These are phyloP conservation scores for Exophiala sp. DNA, from an alignment of 2,329 filamentous ascomycete genomes.

Conservation along the genomic window DNA sequence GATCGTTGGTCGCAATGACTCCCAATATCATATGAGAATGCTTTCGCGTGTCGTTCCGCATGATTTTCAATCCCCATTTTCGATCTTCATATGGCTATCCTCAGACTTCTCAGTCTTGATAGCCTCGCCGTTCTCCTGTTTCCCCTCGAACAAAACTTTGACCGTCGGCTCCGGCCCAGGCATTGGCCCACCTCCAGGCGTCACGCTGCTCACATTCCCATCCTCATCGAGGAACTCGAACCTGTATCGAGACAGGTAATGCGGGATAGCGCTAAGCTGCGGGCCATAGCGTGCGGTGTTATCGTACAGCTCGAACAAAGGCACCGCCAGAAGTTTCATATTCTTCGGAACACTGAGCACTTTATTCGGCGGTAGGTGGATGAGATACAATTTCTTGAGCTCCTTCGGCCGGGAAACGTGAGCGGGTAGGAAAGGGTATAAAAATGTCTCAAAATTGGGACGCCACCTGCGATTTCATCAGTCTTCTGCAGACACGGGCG, in stretches of 20 bases:
- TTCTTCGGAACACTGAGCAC: slow-evolving; percentile 97
- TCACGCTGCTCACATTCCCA: slow-evolving; percentile 79
- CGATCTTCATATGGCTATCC: slow-evolving; percentile 7
- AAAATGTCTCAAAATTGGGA: slow-evolving; percentile 98
- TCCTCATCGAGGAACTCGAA: slow-evolving; percentile 97
- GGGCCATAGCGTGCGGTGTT: slow-evolving; percentile 94
- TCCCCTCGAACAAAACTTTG: slow-evolving; percentile 16
- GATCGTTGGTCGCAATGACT: too few species aligned
- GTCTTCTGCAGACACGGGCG: not conserved
- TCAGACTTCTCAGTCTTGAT: not conserved
- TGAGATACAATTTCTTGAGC: slow-evolving; percentile 98
- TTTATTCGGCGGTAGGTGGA: slow-evolving; percentile 88
- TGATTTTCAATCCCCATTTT: slow-evolving; percentile 17
- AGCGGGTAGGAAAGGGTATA: slow-evolving; percentile 97
- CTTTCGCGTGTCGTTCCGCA: not conserved
- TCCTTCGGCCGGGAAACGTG: slow-evolving; percentile 97
- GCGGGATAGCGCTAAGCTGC: slow-evolving; percentile 92
- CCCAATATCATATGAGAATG: not conserved
- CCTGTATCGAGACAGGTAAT: slow-evolving; percentile 90
- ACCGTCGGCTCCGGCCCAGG: slow-evolving; percentile 14
- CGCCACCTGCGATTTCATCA: slow-evolving; percentile 57
- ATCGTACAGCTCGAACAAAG: slow-evolving; percentile 96
- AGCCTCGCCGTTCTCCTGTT: not conserved
- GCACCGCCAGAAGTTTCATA: slow-evolving; percentile 97
- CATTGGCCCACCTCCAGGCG: slow-evolving; percentile 56